Evolutionary conservation across 139 green algal genomes (phyloP), one percentile per base, ranked within the genome.

Genomic region (Chlamydomonas incerta): DNA sequence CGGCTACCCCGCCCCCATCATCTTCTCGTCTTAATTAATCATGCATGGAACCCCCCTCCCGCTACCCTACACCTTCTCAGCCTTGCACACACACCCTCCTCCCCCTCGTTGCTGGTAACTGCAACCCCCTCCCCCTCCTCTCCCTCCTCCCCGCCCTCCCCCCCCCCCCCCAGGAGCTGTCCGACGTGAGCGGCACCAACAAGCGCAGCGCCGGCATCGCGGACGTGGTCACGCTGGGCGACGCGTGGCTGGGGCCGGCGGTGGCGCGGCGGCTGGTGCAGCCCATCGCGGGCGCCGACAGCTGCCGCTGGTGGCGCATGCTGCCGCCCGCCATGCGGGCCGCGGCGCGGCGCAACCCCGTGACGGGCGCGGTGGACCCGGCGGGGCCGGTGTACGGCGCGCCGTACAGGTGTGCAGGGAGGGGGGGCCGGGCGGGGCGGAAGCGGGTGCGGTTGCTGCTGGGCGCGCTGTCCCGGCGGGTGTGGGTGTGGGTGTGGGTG

Each of bases 371-470:
- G 0, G 46, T 80, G 1, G 80, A 88, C 74, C 47, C 89, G 0
- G 28, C 73, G 13, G 95, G 94, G 2, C 67, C 88, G 23, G 89
- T 98, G 3, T 98, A 90, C 81, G 96, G 79, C 0, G 92, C 86
- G 15, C 96, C 96, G 28, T 98, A 98, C 85, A 92, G 96, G 58
- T 96, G 87, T 67, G 62, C 41, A n/a, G n/a, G n/a, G n/a, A n/a
- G n/a, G n/a, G n/a, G n/a, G n/a, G n/a, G n/a, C n/a, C n/a, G n/a
- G n/a, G n/a, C n/a, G n/a, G n/a, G n/a, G n/a, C n/a, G n/a, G n/a
- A n/a, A n/a, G n/a, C n/a, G n/a, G n/a, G n/a, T n/a, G n/a, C n/a
- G n/a, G n/a, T n/a, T n/a, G n/a, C n/a, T n/a, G n/a, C n/a, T n/a
- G n/a, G n/a, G n/a, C n/a, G n/a, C n/a, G n/a, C n/a, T n/a, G n/a